Percentiles rank a stretch among this genome's conserved stretches.
Evolutionary conservation across 2,329 filamentous ascomycete species (phyloP).

Genomic region (Ilyonectria robusta): DNA sequence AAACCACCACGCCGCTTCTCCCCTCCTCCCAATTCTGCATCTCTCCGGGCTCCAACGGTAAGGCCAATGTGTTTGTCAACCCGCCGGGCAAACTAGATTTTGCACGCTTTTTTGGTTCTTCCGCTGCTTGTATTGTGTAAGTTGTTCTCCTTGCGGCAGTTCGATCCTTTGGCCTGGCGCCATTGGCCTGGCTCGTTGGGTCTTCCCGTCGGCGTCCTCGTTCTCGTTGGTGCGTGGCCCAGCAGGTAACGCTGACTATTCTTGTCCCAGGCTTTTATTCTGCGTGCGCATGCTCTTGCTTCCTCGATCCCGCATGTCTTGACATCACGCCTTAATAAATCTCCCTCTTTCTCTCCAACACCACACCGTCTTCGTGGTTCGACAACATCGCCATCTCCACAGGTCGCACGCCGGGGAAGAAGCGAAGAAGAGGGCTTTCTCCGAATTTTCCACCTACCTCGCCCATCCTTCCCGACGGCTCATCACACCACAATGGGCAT

Average conservation of each 20-base stretch:
- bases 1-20: constrained; percentile 21
- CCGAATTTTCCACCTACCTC: constrained; percentile 28
- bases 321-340: constrained; percentile 42
- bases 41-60: constrained; percentile 26
- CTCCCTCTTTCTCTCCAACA: constrained; percentile 35
- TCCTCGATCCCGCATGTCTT: constrained; percentile 49
- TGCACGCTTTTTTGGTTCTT: constrained; percentile 9
- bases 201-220: constrained; percentile 25
- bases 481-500: constrained; percentile 65
- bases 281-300: constrained; percentile 35
- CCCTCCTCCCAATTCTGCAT: constrained; percentile 26
- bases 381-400: constrained; percentile 33
- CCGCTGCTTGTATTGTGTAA: constrained; percentile 29
- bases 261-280: constrained; percentile 38
- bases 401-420: constrained; percentile 42
- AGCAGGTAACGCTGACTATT: constrained; percentile 39
- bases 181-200: constrained; percentile 35
- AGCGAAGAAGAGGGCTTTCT: constrained; percentile 32
- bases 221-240: constrained; percentile 25
- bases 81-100: constrained; percentile 23
- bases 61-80: constrained; percentile 29
- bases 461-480: constrained; percentile 33
- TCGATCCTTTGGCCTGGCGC: constrained; percentile 22
- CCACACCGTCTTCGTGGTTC: constrained; percentile 31
- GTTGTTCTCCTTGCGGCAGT: constrained; percentile 9